phyloP scores from a whole-genome alignment of 2,329 filamentous ascomycete species.

The Ophiostoma quercus region DNA sequence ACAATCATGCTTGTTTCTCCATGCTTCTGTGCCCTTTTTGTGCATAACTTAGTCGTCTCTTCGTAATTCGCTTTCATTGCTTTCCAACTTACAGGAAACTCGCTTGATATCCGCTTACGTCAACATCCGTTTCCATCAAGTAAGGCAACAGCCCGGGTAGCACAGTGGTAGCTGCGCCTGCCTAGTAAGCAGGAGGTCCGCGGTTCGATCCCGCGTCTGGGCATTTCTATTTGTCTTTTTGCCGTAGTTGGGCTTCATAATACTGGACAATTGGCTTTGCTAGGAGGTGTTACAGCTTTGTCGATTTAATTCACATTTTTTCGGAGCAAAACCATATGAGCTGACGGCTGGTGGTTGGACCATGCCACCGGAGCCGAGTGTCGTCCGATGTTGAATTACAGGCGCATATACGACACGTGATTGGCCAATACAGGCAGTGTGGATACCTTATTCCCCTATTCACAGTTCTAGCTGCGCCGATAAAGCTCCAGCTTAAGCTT shows the following conservation, averaged over 20 bases:
- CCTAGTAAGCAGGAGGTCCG: slow-evolving; percentile 7
- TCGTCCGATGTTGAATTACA: slow-evolving; percentile 10
- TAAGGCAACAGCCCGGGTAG: background rate
- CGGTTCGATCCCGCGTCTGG: slow-evolving; percentile 11
- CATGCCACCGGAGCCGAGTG: background rate
- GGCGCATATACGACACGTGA: background rate
- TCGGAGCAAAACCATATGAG: background rate
- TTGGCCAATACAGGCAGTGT: background rate
- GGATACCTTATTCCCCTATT: background rate
- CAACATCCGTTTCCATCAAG: background rate
- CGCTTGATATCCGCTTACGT: background rate
- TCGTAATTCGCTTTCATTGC: too few species aligned
- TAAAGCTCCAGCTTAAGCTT: slow-evolving; percentile 4
- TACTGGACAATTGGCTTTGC: too few species aligned
- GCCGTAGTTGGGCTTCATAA: too few species aligned
- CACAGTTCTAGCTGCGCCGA: background rate
- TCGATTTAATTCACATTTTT: background rate
- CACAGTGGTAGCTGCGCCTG: background rate
- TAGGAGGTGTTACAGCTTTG: too few species aligned
- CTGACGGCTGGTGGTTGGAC: background rate
- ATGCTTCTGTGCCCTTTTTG: background rate
- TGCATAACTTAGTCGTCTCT: too few species aligned
- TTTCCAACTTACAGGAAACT: too few species aligned
- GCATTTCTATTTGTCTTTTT: slow-evolving; percentile 10
- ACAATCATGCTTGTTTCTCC: background rate